Conservation (phyloP, 371 early-diverging fungal species). For the Fennellomyces sp. region DNA sequence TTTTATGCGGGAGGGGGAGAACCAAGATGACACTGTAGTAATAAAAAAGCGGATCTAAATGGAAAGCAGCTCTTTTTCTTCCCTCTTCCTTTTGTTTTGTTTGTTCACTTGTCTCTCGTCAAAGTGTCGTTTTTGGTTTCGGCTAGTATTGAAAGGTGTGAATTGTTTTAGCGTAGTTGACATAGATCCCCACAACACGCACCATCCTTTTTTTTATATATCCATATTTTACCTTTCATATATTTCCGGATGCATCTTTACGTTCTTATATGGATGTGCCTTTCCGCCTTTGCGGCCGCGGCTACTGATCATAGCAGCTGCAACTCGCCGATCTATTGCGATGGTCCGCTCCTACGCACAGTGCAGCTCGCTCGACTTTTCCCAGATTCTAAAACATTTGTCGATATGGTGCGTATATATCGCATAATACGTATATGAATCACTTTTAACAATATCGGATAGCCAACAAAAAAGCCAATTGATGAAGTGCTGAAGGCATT, state of each 20-base stretch:
- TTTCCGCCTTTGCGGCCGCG: background rate
- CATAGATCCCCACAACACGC: too few species aligned
- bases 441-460: background rate
- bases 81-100: background rate
- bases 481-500: slow-evolving; percentile 58
- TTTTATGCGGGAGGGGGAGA: too few species aligned
- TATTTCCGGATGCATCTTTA: background rate
- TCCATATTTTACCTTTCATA: background rate
- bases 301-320: slow-evolving; percentile 28
- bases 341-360: slow-evolving; percentile 59
- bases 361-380: slow-evolving; percentile 66
- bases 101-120: background rate
- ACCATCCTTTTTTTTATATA: background rate
- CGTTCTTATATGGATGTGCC: background rate
- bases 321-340: slow-evolving; percentile 74
- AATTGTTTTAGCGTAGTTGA: background rate
- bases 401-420: slow-evolving; percentile 49
- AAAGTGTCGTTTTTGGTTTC: background rate
- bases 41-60: too few species aligned
- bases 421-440: background rate
- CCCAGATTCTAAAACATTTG: slow-evolving; percentile 76
- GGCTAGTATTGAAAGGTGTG: background rate
- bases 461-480: slow-evolving; percentile 65
- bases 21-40: too few species aligned
- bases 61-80: too few species aligned